Conservation (phyloP, 2,329 filamentous ascomycete genomes). For the Hypoxylon sp. region DNA sequence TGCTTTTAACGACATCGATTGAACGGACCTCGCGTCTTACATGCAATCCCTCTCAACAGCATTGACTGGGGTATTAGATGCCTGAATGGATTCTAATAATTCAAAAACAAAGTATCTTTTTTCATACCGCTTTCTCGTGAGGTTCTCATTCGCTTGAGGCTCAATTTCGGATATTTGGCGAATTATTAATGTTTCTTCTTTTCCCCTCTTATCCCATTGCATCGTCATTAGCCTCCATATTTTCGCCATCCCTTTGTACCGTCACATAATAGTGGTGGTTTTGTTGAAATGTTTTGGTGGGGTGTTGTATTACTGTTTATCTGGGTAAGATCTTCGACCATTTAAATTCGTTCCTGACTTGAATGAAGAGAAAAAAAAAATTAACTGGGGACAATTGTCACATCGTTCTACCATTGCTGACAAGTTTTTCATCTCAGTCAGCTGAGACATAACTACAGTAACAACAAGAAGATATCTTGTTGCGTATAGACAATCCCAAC, state of each 20-base stretch:
- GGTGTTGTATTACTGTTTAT: no score
- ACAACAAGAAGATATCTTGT: slow-evolving; percentile 16
- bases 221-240: slow-evolving; percentile 20
- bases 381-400: no score
- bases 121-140: slow-evolving; percentile 4
- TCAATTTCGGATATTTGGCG: not conserved
- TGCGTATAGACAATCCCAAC: slow-evolving; percentile 13
- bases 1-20: slow-evolving; percentile 11
- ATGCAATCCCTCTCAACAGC: no score
- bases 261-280: no score
- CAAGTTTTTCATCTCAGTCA: slow-evolving; percentile 23
- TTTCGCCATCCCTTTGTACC: slow-evolving; percentile 22
- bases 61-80: no score
- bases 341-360: no score
- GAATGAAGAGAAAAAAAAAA: no score
- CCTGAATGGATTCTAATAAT: no score
- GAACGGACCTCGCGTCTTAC: slow-evolving; percentile 2
- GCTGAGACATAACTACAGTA: slow-evolving; percentile 22
- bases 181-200: no score
- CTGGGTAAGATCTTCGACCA: slow-evolving; percentile 11
- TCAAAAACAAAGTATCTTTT: no score
- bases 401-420: slow-evolving; percentile 26
- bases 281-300: no score
- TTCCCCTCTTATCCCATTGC: slow-evolving; percentile 11
- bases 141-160: not conserved